Evolutionary conservation across 345 rosid species (phyloP), one percentile per base, ranked within the genome.

Genomic region (Turritis glabra): DNA sequence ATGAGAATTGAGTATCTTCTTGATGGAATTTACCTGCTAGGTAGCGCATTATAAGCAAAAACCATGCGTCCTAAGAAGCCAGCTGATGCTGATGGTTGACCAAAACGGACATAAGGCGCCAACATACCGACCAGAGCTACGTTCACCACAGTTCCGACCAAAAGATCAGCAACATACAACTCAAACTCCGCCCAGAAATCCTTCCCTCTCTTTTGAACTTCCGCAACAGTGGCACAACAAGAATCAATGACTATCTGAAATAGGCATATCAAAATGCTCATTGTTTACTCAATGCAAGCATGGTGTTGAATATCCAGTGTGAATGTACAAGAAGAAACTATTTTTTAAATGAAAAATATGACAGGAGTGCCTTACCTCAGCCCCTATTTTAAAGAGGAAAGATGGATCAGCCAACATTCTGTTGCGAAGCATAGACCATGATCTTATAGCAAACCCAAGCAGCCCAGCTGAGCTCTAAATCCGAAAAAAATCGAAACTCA

Each of bases 381-480:
- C 81, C 63, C 97, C 98, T 68, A 95, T 83, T 81, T 95, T 92
- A 80, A 95, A 95, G 60, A 95, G 96, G 71, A 94, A 91, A 41
- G 98, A 92, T 33, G 98, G 97, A 79, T 95, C 99, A 60, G 91
- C 98, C 77, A 91, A 68, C 97, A 95, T 89, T 73, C 99, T 79
- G 64, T 90, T 87, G 1, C 97, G 91, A 38, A 92, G 88, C 90
- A 95, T 81, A 30, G 85, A 60, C 82, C 96, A 88, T 1, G 88
- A 84, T 75, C 81, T 83, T 83, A 90, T 83, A 14, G 80, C 74
- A 77, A 86, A 85, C n/a, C 91, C 88, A 35, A 96, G 75, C 3
- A 86, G 80, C 84, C 99, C 86, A 19, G 50, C 79, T 14, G 93
- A 82, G 26, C 90, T 90, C 98, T 90, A 74, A 75, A 75, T 13